These are phyloP conservation scores for Ziziphus jujuba DNA, from an alignment of 306 rosid species.

Conservation along the genomic window DNA sequence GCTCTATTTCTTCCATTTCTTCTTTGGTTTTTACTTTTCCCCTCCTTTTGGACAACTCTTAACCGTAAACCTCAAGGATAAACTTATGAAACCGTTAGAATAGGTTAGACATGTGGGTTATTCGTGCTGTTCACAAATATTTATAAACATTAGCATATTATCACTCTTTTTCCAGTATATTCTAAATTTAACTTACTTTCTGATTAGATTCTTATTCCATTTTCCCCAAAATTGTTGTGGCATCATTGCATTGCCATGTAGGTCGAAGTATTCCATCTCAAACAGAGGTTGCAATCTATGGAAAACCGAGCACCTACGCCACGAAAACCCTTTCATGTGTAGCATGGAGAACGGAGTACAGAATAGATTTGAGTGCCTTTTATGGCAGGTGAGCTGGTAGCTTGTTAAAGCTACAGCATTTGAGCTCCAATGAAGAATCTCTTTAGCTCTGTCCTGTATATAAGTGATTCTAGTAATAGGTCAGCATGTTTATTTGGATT, in stretches of 20 bases:
- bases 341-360: slow-evolving; percentile 12
- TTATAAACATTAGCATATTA: too few species aligned
- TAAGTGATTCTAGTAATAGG: slow-evolving; percentile 4
- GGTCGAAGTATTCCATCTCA: slow-evolving; percentile 95
- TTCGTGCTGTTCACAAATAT: too few species aligned
- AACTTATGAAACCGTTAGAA: too few species aligned
- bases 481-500: neutral
- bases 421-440: neutral
- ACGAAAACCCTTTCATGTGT: slow-evolving; percentile 81
- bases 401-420: neutral
- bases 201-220: neutral
- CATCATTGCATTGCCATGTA: slow-evolving; percentile 27
- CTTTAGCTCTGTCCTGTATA: slow-evolving; percentile 7
- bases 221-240: neutral
- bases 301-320: slow-evolving; percentile 91
- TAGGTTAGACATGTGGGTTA: too few species aligned
- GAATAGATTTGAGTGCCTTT: neutral
- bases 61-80: too few species aligned
- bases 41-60: too few species aligned
- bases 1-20: too few species aligned
- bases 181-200: neutral
- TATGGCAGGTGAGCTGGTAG: neutral
- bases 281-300: slow-evolving; percentile 90
- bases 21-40: too few species aligned
- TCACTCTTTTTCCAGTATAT: neutral